Conservation (phyloP, 805 yeast genomes). For the Starmerella apis region DNA sequence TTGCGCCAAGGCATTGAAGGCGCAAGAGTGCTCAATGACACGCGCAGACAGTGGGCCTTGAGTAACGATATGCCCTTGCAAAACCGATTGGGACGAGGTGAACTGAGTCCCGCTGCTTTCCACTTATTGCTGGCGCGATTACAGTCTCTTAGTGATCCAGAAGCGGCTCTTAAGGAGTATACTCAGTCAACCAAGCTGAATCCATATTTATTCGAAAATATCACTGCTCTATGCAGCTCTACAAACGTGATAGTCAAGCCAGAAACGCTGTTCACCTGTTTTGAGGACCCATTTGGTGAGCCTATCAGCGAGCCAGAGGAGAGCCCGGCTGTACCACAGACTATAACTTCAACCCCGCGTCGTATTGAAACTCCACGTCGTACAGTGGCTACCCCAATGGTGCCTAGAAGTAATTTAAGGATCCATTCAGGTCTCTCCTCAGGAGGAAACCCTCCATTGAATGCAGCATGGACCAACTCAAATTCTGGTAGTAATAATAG, state of each 20-base stretch:
- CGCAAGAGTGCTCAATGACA: constrained; percentile 38
- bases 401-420: background rate
- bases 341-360: constrained; percentile 21
- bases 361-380: constrained; percentile 13
- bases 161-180: constrained; percentile 54
- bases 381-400: constrained; percentile 10
- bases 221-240: constrained; percentile 58
- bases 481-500: background rate
- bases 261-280: constrained; percentile 30
- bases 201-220: constrained; percentile 80
- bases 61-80: constrained; percentile 16
- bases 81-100: constrained; percentile 17
- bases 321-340: background rate
- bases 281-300: constrained; percentile 16
- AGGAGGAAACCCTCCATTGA: background rate
- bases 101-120: constrained; percentile 43
- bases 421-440: background rate
- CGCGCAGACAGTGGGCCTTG: constrained; percentile 15
- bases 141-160: constrained; percentile 45
- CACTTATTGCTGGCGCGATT: constrained; percentile 62
- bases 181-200: constrained; percentile 60
- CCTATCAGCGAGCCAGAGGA: background rate
- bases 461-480: background rate
- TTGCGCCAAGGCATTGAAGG: constrained; percentile 54
- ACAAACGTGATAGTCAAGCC: constrained; percentile 57